Conservation (phyloP, 179 eudicot species). For the Carnegiea gigantea region DNA sequence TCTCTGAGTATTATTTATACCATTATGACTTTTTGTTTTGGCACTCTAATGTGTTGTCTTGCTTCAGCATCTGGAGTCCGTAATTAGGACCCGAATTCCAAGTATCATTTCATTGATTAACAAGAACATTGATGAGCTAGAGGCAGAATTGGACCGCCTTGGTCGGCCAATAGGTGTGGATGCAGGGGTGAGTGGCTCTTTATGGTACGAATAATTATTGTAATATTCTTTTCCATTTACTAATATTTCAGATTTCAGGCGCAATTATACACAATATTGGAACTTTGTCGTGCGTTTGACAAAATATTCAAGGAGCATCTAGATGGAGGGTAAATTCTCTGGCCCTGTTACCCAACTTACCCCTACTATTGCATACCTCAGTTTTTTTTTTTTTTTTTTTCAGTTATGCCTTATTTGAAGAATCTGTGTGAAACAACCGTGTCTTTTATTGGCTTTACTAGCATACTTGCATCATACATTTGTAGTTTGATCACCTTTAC, state of each 20-base stretch:
- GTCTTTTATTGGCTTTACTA: no score
- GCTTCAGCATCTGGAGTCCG: slow-evolving; percentile 78
- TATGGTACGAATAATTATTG: slow-evolving; percentile 1
- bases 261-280: slow-evolving; percentile 79
- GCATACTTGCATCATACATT: no score
- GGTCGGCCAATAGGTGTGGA: slow-evolving; percentile 86
- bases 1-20: background rate
- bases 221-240: background rate
- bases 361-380: no score
- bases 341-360: background rate
- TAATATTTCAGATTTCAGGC: slow-evolving; percentile 48
- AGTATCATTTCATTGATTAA: slow-evolving; percentile 74
- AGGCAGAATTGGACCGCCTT: slow-evolving; percentile 83
- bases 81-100: slow-evolving; percentile 77
- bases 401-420: no score
- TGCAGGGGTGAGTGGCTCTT: slow-evolving; percentile 70
- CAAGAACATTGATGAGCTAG: slow-evolving; percentile 83
- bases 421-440: no score
- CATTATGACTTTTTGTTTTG: background rate
- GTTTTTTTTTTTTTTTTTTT: no score
- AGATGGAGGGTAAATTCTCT: slow-evolving; percentile 77
- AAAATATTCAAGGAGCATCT: slow-evolving; percentile 84
- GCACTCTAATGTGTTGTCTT: slow-evolving; percentile 8
- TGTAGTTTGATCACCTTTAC: no score
- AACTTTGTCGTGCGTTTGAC: slow-evolving; percentile 92